Percentiles rank a stretch among this genome's conserved stretches.
These are phyloP conservation scores for Boletus nobilissimus DNA, from an alignment of 1,284 basidiomycete species.

Conservation along the genomic window DNA sequence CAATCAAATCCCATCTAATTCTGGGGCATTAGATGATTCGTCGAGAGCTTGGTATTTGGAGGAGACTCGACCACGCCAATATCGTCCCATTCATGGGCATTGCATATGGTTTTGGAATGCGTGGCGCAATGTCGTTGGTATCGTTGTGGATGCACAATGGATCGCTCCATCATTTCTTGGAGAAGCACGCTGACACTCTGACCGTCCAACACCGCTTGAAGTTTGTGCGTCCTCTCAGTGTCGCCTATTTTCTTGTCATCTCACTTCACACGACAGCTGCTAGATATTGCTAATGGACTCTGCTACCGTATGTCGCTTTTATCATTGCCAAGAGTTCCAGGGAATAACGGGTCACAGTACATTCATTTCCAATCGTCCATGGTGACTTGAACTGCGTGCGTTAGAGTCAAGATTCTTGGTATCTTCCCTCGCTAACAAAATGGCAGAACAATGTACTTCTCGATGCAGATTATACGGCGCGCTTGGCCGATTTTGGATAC, in stretches of 20 bases:
- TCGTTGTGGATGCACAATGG: slow-evolving; percentile 35
- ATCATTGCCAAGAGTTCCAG: background rate
- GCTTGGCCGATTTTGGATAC: too few species aligned
- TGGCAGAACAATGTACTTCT: background rate
- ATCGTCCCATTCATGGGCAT: slow-evolving; percentile 29
- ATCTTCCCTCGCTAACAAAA: too few species aligned
- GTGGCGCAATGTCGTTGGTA: slow-evolving; percentile 24
- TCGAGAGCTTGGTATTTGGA: too few species aligned
- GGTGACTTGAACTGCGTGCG: slow-evolving; percentile 16
- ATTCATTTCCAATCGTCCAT: slow-evolving; percentile 19
- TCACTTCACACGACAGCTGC: background rate
- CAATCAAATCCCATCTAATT: slow-evolving; percentile 6
- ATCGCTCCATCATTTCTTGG: slow-evolving; percentile 28
- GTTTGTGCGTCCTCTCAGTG: slow-evolving; percentile 3
- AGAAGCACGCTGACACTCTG: background rate
- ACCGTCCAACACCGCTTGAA: background rate
- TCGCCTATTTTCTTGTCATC: background rate
- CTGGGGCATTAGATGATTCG: too few species aligned
- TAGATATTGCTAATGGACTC: slow-evolving; percentile 15
- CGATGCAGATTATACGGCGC: background rate
- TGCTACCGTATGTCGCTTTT: slow-evolving; percentile 8
- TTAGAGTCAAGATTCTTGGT: background rate
- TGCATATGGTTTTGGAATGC: slow-evolving; percentile 31
- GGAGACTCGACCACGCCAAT: slow-evolving; percentile 27
- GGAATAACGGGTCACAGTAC: slow-evolving; percentile 5